These are phyloP conservation scores for Fusarium fujikuroi DNA, from an alignment of 2,329 filamentous ascomycete species.

Conservation along the genomic window DNA sequence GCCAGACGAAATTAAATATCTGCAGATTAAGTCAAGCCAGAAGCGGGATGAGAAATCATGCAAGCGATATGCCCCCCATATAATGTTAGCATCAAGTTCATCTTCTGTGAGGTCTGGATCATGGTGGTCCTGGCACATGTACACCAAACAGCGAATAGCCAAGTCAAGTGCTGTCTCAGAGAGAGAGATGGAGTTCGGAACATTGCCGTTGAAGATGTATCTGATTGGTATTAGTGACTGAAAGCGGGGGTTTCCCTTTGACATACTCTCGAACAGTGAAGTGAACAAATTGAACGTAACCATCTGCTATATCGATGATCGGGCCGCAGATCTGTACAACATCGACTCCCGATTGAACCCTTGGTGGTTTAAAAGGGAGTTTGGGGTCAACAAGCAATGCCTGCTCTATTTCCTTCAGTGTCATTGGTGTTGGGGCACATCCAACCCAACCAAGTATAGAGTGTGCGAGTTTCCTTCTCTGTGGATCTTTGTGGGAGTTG, in stretches of 20 bases:
- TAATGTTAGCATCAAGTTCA: background rate
- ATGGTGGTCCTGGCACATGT: background rate
- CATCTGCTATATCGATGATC: fast-evolving
- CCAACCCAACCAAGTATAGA: background rate
- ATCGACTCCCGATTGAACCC: fast-evolving
- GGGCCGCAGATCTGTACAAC: background rate
- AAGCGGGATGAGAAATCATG: background rate
- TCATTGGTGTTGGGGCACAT: fast-evolving
- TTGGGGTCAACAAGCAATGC: fast-evolving
- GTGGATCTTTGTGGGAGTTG: background rate
- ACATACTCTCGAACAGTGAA: background rate
- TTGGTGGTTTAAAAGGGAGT: fast-evolving
- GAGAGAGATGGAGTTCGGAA: fast-evolving
- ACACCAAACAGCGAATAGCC: fast-evolving
- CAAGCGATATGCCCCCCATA: background rate
- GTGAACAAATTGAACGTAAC: fast-evolving
- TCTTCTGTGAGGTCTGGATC: fast-evolving
- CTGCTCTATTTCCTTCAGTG: fast-evolving
- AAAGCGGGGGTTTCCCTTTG: fast-evolving
- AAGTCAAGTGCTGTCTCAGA: fast-evolving
- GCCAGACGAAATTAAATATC: fast-evolving
- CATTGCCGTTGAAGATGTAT: fast-evolving
- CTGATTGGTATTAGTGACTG: fast-evolving
- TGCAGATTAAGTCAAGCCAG: fast-evolving
- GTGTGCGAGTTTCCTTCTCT: fast-evolving